phyloP scores from a whole-genome alignment of 768 basidiomycete genomes.

The Termitomyces titanicus region DNA sequence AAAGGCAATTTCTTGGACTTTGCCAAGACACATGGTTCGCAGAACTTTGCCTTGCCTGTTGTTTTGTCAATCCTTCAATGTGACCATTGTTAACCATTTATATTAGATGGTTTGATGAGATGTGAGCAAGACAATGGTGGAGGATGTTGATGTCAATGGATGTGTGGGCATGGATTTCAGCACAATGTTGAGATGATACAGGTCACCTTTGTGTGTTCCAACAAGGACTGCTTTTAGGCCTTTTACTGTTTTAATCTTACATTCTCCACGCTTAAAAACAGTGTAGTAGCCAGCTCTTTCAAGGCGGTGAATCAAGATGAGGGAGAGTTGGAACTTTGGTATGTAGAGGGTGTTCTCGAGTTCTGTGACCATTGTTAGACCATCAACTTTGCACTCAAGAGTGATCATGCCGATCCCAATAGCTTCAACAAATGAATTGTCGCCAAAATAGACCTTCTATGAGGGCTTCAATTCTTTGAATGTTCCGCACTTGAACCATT shows the following conservation, averaged over 20 bases:
- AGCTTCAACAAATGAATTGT: neutral
- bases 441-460: neutral
- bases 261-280: neutral
- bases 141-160: neutral
- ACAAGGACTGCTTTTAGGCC: neutral
- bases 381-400: neutral
- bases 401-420: neutral
- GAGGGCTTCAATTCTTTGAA: neutral
- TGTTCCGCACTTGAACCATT: neutral
- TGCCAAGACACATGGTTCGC: neutral
- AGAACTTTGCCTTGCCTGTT: neutral
- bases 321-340: neutral
- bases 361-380: neutral
- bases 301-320: neutral
- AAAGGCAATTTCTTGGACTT: neutral
- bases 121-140: neutral
- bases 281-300: neutral
- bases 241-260: neutral
- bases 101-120: neutral
- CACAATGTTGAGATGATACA: neutral
- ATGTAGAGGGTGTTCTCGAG: neutral
- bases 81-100: neutral
- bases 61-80: neutral
- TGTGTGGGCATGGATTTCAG: neutral
- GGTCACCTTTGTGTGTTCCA: neutral